A percentile compares a stretch with the other conserved stretches of the same genome.
These are phyloP conservation scores for Trifolium dubium DNA, from an alignment of 306 rosid species.

Conservation along the genomic window DNA sequence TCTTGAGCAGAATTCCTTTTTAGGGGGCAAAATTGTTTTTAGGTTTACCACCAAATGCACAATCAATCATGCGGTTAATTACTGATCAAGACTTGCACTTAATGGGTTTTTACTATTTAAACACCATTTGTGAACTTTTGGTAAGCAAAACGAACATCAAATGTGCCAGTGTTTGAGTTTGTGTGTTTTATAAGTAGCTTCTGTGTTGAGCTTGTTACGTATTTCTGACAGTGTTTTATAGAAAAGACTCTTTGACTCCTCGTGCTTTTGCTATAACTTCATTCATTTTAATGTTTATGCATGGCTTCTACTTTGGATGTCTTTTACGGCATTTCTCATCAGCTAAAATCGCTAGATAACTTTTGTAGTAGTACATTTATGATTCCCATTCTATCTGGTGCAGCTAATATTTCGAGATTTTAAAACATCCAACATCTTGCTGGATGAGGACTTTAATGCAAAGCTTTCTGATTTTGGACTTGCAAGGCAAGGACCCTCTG, in stretches of 20 bases:
- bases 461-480: slow-evolving; percentile 99
- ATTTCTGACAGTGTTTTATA: slow-evolving; percentile 7
- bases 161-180: neutral
- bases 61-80: neutral
- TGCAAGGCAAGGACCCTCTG: slow-evolving; percentile 95
- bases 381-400: slow-evolving; percentile 48
- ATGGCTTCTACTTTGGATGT: slow-evolving; percentile 31
- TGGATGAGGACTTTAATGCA: slow-evolving; percentile 89
- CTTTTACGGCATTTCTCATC: slow-evolving; percentile 14
- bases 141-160: slow-evolving; percentile 23
- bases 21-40: neutral
- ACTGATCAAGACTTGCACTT: neutral
- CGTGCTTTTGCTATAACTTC: slow-evolving; percentile 11
- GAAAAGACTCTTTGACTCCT: neutral
- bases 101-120: slow-evolving; percentile 22
- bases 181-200: neutral
- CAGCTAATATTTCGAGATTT: slow-evolving; percentile 98
- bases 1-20: neutral
- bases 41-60: slow-evolving; percentile 2
- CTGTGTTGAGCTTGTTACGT: neutral
- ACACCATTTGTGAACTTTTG: neutral
- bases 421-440: slow-evolving; percentile 83
- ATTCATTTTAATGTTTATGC: slow-evolving; percentile 28
- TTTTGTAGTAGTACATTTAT: slow-evolving; percentile 26
- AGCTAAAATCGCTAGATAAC: slow-evolving; percentile 7